A percentile compares a stretch with the other conserved stretches of the same genome.
Evolutionary conservation across 441 rosid species (phyloP).

Genomic region (Pelargonium australe): DNA sequence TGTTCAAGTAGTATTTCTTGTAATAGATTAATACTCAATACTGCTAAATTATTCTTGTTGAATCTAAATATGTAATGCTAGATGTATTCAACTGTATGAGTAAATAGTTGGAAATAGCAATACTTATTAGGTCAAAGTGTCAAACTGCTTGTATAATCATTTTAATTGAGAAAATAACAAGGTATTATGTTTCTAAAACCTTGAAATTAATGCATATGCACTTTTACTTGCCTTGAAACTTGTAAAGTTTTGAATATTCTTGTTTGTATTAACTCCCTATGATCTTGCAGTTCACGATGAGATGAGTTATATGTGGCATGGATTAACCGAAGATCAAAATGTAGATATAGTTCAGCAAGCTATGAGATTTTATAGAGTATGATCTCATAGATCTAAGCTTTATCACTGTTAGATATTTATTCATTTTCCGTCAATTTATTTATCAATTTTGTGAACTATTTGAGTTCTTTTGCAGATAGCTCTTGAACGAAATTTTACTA

Average conservation of each 20-base stretch:
- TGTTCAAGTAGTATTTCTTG: neutral
- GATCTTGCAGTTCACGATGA: slow-evolving; percentile 56
- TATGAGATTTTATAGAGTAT: slow-evolving; percentile 52
- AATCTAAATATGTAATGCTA: neutral
- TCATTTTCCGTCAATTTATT: slow-evolving; percentile 11
- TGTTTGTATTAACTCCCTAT: slow-evolving; percentile 17
- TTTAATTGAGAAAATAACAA: neutral
- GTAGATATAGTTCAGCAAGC: slow-evolving; percentile 51
- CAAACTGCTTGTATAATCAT: neutral
- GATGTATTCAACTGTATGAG: neutral
- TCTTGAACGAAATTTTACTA: slow-evolving; percentile 65
- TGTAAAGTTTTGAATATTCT: slow-evolving; percentile 1
- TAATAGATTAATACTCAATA: neutral
- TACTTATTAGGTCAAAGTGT: neutral
- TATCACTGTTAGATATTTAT: slow-evolving; percentile 9
- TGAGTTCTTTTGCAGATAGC: slow-evolving; percentile 43
- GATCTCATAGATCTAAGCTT: slow-evolving; percentile 23
- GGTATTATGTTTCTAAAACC: neutral
- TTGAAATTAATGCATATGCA: slow-evolving; percentile 2
- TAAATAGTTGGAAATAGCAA: neutral
- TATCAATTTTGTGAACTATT: slow-evolving; percentile 22
- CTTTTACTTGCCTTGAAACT: neutral
- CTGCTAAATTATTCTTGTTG: neutral
- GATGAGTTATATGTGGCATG: slow-evolving; percentile 45
- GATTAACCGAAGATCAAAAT: slow-evolving; percentile 55